Base-by-base conservation (phyloP, 257 asterid genomes). In the Solanum sejunctum region DNA sequence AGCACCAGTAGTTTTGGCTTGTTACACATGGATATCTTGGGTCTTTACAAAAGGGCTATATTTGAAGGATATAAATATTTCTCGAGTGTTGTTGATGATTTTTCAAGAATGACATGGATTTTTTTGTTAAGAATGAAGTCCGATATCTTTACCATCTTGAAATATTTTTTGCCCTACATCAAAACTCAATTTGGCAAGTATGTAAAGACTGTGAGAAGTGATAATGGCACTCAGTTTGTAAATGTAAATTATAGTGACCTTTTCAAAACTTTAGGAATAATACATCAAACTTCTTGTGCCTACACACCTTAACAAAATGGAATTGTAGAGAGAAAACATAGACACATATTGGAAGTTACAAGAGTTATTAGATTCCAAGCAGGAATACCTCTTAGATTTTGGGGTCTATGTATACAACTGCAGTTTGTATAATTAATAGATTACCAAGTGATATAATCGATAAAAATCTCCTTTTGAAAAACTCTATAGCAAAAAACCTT, bases 241-340 rank as follows among this genome's bases (percentile, higher is more conserved):
- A 16, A 16, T 16, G 5, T n/a, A 4, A 6, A 3, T 0, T 15
- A 3, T 1, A 55, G 5, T 6, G 1, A 15, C 0, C 7, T 55
- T 1, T 55, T 55, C n/a, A 16, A 16, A 16, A 55, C 17, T 9
- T 5, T 54, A 52, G 58, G 18, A 18, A 54, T 54, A 13, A 15
- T 54, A 13, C 58, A 54, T 54, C 20, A 54, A 54, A 54, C 58
- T 15, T 54, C 3, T 4, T 54, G 58, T 16, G 8, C 58, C 4
- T 54, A 4, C 16, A 54, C 58, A 13, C 58, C 58, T 0, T 8
- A 54, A 5, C 39, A 15, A 54, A 54, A 54, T 54, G 58, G 58
- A 7, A 3, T 54, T 0, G 8, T 18, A 13, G 20, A 54, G 3
- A 13, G 58, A 1, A 15, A 54, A 54, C 8, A 54, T 8, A 5